phyloP scores from a whole-genome alignment of 495 filamentous ascomycete species.

The Penicillium turbatum region DNA sequence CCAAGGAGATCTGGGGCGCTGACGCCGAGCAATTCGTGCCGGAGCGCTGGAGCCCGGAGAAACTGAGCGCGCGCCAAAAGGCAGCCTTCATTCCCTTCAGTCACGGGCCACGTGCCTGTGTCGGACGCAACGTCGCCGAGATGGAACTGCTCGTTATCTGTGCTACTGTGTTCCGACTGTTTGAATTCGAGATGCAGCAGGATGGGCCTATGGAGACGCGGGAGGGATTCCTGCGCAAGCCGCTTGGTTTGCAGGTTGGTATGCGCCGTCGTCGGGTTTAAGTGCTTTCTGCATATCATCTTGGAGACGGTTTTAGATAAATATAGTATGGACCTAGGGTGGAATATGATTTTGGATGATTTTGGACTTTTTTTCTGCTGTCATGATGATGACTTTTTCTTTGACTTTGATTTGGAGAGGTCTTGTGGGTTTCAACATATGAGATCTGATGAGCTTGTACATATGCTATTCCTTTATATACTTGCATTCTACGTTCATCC shows the following conservation, averaged over 20 bases:
- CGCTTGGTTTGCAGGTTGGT: constrained; percentile 68
- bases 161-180: constrained; percentile 68
- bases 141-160: constrained; percentile 87
- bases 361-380: background rate
- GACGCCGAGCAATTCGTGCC: constrained; percentile 77
- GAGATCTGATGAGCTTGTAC: constrained; percentile 11
- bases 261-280: constrained; percentile 48
- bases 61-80: constrained; percentile 62
- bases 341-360: background rate
- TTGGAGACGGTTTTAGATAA: background rate
- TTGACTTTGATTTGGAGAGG: background rate
- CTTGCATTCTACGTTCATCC: background rate
- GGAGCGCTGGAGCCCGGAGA: constrained; percentile 62
- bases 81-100: constrained; percentile 83
- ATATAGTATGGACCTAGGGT: constrained; percentile 8
- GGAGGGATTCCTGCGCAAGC: constrained; percentile 90
- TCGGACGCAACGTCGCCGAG: constrained; percentile 85
- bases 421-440: background rate
- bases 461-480: background rate
- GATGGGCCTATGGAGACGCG: constrained; percentile 64
- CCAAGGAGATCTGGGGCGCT: constrained; percentile 72
- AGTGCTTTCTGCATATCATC: background rate
- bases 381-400: constrained; percentile 18
- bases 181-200: constrained; percentile 70
- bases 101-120: constrained; percentile 74